Base-by-base conservation (phyloP, 345 rosid species). In the Eucalyptus guilfoylei region DNA sequence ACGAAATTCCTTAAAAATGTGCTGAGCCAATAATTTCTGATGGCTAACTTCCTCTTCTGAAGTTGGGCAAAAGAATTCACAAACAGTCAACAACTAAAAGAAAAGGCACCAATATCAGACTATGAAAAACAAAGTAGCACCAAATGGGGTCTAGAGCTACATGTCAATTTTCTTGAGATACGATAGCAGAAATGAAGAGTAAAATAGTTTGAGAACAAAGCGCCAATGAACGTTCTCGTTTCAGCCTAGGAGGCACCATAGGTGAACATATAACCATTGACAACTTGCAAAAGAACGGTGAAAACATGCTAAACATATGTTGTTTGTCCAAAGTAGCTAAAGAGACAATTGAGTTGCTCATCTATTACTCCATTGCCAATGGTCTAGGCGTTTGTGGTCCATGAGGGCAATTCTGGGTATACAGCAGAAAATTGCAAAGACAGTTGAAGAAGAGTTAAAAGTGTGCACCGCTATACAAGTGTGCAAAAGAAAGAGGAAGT, bases 11-110 rank as follows among this genome's bases (percentile, higher is more conserved):
- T 91, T 89, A 62, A 90, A 87, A 60, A 94, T 88, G 81, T 90
- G 89, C 90, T 91, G 94, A 80, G 90, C 89, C 49, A 94, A 91
- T 87, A 91, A 58, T 88, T 94, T 94, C 64, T 88, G 89, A 87
- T 88, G 89, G 89, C 90, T 88, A 93, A 88, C 90, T 58, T 94
- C 94, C 90, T 92, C 95, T 93, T 49, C 87, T 86, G 45, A 86
- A 86, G 60, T 49, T 86, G 87, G 91, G 86, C 50, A 89, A 86
- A 40, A 67, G 55, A 23, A 34, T 30, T 76, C 47, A 76, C 28
- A 40, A 76, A 40, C 30, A 40, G 85, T 40, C 30, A 76, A 40
- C 47, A 76, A 40, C 44, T 40, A 76, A 40, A 72, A 76, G 85
- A 76, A 76, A 76, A 76, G 47, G 85, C 28, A 40, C 85, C 47